phyloP scores from a whole-genome alignment of 2,329 filamentous ascomycete genomes.

The Penicillium sp. region DNA sequence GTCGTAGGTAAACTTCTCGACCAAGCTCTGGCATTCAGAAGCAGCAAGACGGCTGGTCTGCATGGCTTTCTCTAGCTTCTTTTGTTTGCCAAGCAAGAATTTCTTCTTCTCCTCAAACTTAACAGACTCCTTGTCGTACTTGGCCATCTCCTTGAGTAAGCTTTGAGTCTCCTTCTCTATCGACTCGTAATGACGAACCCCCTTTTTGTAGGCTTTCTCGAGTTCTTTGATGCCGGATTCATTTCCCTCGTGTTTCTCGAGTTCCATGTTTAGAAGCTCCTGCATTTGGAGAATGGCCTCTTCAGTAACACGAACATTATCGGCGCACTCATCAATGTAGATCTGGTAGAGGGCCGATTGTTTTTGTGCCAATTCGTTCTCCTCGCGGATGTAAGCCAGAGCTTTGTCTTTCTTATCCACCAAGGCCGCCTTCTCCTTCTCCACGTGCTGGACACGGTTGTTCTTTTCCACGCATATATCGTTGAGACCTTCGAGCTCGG shows the following conservation, averaged over 20 bases:
- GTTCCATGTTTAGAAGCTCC: conserved; percentile 76
- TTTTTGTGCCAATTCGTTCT: conserved; percentile 88
- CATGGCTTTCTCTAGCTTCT: conserved; percentile 90
- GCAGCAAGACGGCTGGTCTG: conserved; percentile 71
- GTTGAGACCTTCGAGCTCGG: conserved; percentile 88
- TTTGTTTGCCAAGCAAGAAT: conserved; percentile 84
- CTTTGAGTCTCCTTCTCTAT: conserved; percentile 79
- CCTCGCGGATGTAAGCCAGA: conserved; percentile 80
- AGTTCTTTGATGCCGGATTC: conserved; percentile 88
- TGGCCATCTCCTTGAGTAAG: conserved; percentile 81
- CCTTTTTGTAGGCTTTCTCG: conserved; percentile 78
- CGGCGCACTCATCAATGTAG: conserved; percentile 80
- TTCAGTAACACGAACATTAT: conserved; percentile 83
- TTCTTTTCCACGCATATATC: conserved; percentile 96
- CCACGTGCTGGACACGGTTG: conserved; percentile 90
- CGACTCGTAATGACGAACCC: conserved; percentile 77
- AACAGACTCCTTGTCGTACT: conserved; percentile 93
- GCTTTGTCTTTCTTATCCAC: conserved; percentile 98
- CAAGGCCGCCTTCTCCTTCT: conserved; percentile 89
- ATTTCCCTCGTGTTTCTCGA: conserved; percentile 87
- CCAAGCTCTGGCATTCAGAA: conserved; percentile 72
- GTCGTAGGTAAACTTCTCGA: conserved; percentile 74
- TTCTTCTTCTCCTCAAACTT: conserved; percentile 98
- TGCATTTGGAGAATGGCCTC: conserved; percentile 93
- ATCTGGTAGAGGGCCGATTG: conserved; percentile 92